Evolutionary conservation across 1,284 basidiomycete species (phyloP).

Genomic region (Melampsora americana): DNA sequence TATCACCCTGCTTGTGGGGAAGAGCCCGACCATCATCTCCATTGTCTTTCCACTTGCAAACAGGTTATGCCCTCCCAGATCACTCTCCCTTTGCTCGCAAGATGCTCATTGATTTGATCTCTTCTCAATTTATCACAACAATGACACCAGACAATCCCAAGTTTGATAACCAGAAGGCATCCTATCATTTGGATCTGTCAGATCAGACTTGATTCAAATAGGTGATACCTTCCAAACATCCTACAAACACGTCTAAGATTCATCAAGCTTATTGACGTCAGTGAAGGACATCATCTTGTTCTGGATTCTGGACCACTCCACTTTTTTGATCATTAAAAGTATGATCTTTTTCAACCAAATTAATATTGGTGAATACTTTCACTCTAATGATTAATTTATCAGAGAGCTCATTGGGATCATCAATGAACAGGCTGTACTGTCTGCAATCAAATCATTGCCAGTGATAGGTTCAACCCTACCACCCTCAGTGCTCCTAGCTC

Average conservation of each 20-base stretch:
- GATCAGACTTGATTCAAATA: constrained; percentile 78
- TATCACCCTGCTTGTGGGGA: constrained; percentile 61
- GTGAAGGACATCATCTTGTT: constrained; percentile 98
- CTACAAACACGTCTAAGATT: constrained; percentile 74
- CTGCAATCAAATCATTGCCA: not conserved
- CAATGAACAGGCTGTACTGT: constrained; percentile 61
- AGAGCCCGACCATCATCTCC: constrained; percentile 7
- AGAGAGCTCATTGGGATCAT: constrained; percentile 74
- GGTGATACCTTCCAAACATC: constrained; percentile 75
- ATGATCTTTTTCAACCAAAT: constrained; percentile 99
- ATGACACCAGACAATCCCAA: constrained; percentile 79
- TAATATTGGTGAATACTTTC: constrained; percentile 88
- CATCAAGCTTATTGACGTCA: constrained; percentile 94
- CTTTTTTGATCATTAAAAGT: constrained; percentile 92
- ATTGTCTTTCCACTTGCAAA: constrained; percentile 18
- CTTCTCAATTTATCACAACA: not conserved
- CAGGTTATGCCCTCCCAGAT: constrained; percentile 41
- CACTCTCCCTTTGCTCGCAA: constrained; percentile 13
- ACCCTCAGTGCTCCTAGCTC: constrained; percentile 25
- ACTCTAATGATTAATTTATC: constrained; percentile 72
- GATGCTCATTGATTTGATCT: not conserved
- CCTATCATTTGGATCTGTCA: constrained; percentile 86
- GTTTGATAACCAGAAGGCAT: constrained; percentile 89
- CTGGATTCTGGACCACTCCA: constrained; percentile 88
- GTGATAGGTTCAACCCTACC: constrained; percentile 48